Percentiles rank a stretch among this genome's conserved stretches.
phyloP scores from a whole-genome alignment of 2,329 filamentous ascomycete genomes.

The Sporothrix euskadiensis region DNA sequence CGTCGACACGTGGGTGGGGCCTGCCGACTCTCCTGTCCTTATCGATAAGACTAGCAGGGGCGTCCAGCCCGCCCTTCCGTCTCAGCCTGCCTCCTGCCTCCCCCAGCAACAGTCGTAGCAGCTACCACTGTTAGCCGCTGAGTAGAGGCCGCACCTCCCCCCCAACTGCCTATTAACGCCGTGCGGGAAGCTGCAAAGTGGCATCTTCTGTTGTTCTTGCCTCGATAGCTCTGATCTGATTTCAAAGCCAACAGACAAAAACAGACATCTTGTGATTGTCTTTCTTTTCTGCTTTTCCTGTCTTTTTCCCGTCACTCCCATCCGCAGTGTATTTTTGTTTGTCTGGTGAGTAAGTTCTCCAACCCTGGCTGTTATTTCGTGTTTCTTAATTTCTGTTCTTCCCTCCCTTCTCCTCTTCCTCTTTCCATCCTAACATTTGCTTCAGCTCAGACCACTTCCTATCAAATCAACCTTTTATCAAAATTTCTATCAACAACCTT shows the following conservation, averaged over 20 bases:
- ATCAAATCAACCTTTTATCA: background rate
- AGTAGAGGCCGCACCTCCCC: background rate
- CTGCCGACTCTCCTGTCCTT: background rate
- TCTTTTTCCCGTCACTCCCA: background rate
- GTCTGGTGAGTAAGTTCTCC: background rate
- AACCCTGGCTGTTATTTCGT: background rate
- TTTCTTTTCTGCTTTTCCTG: background rate
- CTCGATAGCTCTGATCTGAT: constrained; percentile 19
- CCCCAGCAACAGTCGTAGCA: background rate
- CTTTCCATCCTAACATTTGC: background rate
- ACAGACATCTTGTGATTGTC: background rate
- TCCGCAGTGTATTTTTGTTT: background rate
- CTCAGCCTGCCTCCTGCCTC: background rate
- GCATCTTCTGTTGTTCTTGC: constrained; percentile 27
- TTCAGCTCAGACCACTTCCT: background rate
- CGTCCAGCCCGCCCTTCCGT: background rate
- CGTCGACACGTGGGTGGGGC: background rate
- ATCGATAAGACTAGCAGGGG: constrained; percentile 27
- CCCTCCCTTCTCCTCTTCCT: background rate
- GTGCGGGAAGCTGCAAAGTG: constrained; percentile 32
- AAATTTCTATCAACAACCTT: background rate
- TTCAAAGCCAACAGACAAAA: constrained; percentile 25
- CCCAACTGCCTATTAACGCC: constrained; percentile 9
- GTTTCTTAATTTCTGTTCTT: background rate
- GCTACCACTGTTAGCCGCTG: background rate